A percentile compares a stretch with the other conserved stretches of the same genome.
phyloP scores from a whole-genome alignment of 495 filamentous ascomycete genomes.

The Amniculicola lignicola region DNA sequence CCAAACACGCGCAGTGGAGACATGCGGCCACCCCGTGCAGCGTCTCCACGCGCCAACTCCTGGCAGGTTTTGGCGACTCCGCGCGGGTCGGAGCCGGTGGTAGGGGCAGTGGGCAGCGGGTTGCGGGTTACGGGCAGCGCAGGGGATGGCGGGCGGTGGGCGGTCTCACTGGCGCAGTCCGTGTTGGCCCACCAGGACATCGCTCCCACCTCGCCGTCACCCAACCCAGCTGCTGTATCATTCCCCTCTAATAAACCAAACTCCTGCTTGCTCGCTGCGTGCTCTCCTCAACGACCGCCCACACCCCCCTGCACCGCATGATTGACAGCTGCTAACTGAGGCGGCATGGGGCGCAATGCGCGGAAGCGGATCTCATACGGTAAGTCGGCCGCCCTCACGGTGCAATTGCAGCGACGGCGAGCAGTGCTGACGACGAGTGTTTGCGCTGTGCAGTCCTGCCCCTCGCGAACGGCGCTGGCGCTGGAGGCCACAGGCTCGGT shows the following conservation, averaged over 20 bases:
- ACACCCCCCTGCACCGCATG: conserved; percentile 20
- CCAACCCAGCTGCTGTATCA: neutral
- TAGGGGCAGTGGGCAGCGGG: neutral
- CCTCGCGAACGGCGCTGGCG: conserved; percentile 82
- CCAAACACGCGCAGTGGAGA: neutral
- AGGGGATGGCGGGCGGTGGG: neutral
- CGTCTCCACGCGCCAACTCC: neutral
- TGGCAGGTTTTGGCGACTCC: conserved; percentile 5
- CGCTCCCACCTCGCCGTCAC: neutral
- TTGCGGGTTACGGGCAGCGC: neutral
- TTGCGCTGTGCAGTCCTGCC: conserved; percentile 68
- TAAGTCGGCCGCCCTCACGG: conserved; percentile 21
- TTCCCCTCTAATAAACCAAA: neutral
- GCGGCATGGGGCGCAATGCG: conserved; percentile 39
- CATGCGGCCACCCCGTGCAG: neutral
- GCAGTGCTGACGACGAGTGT: neutral
- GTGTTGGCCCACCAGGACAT: neutral
- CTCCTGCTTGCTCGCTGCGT: neutral
- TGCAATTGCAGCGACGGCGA: neutral
- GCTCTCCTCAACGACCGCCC: neutral
- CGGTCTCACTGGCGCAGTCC: neutral
- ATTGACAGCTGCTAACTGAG: conserved; percentile 12
- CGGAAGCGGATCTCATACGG: conserved; percentile 42
- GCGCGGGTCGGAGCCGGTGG: neutral
- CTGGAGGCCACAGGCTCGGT: conserved; percentile 86